Evolutionary conservation across 768 basidiomycete genomes (phyloP), one percentile per base, ranked within the genome.

Genomic region (Pleurotus cornucopiae): DNA sequence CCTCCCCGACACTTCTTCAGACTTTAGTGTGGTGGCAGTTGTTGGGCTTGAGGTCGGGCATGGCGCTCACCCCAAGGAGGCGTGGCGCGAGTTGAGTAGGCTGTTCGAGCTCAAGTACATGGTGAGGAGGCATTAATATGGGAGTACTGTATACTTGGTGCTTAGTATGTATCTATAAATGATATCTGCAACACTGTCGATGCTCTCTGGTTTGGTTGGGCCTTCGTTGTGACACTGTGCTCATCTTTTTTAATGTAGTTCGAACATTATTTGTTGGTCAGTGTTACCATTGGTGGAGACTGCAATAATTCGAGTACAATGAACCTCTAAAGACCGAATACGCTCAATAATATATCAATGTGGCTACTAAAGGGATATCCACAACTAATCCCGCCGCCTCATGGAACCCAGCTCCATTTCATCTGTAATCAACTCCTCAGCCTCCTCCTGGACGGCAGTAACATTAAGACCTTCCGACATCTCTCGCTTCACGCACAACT

Each of bases 401-500:
- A 81, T 63, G 21, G 69, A 63, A 11, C 75, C 83, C 72, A 81
- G 74, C 69, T 83, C 81, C 80, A 80, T 81, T 69, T 80, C 86
- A 66, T 73, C 85, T 57, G 66, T 75, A 26, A 74, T 76, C 73
- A 80, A 71, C 63, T 83, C 84, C 59, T 86, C 76, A 43, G 85
- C 80, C 41, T 84, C 82, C 16, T 66, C 64, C 26, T 78, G 80
- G 7, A 75, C 65, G 49, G 75, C 69, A 37, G 73, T 69, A 38
- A 89, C 77, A 16, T 72, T 76, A 58, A 96, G 70, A 5, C 93
- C 94, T 66, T 95, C 92, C 16, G 74, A 73, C 92, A 97, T 92
- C 72, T 97, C 94, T 43, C 94, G 76, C 63, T 81, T 85, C 21
- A 97, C 89, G 66, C 96, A 95, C 21, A 97, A 76, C 64, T 98